Evolutionary conservation across 2,329 filamentous ascomycete genomes (phyloP), one percentile per base, ranked within the genome.

Genomic region (Tolypocladium guangdongense): DNA sequence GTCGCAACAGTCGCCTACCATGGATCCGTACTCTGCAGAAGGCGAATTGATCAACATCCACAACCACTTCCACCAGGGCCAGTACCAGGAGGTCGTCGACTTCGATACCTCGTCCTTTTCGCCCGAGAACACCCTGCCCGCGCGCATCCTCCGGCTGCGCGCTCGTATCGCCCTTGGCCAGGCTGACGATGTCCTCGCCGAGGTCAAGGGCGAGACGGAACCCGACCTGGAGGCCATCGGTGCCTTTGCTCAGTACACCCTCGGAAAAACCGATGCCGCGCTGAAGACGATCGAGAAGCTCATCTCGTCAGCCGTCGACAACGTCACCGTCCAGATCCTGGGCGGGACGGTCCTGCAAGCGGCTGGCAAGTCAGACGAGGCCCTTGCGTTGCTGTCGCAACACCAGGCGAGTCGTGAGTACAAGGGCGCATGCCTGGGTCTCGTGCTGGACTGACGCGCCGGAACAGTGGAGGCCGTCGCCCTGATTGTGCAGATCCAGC

Each of bases 401-500:
- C 92, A 97, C 67, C 86, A 95, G 66, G 90, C 89, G 54, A 95
- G 82, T 66, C 85, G 88, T 93, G 76, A 61, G 86, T 80, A 53
- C 45, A 7, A 33, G 10, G 5, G 32, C 33, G 24, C 20, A 16
- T 24, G 0, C 6, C n/a, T 20, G 32, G 2, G 24, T 10, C 10
- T 4, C 33, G 54, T 35, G 46, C 12, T 5, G 20, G 4, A 55
- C 64, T 66, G 56, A 70, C 56, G 38, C 41, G 47, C 50, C n/a
- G 38, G n/a, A 50, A 22, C 54, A 84, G 81, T 85, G 55, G 82
- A 85, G 60, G 87, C 89, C 52, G 89, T 96, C 51, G 87, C 91
- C 46, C 74, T 97, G 57, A 91, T 93, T 59, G 84, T 91, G 33
- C 92, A 99, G 69, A 95, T 97, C 61, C 86, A 96, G 66, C 83